phyloP scores from a whole-genome alignment of 208 protist species.

The Wallacemonas rigidus region DNA sequence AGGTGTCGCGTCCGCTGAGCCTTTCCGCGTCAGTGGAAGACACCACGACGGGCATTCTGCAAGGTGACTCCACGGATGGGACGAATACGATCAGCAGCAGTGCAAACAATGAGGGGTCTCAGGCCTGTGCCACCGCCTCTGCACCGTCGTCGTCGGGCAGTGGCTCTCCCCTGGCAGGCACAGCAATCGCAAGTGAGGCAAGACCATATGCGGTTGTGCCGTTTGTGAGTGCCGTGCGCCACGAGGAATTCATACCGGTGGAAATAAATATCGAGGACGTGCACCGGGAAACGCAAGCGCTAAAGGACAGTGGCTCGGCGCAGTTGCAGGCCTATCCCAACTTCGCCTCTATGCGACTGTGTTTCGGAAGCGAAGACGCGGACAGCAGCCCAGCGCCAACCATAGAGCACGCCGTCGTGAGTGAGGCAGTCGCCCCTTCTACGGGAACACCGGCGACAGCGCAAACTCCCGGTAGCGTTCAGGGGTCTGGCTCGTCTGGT shows the following conservation, averaged over 20 bases:
- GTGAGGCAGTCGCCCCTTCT: neutral
- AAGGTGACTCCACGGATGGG: neutral
- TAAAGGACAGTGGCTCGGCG: conserved; percentile 36
- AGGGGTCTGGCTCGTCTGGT: too few species aligned
- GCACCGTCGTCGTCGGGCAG: too few species aligned
- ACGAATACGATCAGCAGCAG: too few species aligned
- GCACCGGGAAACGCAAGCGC: conserved; percentile 14
- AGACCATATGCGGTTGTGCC: conserved; percentile 6
- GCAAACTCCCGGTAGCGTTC: too few species aligned
- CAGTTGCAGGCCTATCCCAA: conserved; percentile 63
- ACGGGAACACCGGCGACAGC: neutral
- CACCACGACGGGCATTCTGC: neutral
- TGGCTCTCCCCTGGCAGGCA: too few species aligned
- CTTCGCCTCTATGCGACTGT: conserved; percentile 47
- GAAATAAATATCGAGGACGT: conserved; percentile 40
- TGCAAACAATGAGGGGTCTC: too few species aligned
- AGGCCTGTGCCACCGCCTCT: too few species aligned
- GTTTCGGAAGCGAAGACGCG: conserved; percentile 25
- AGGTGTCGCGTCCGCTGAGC: conserved; percentile 19
- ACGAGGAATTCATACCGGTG: conserved; percentile 3
- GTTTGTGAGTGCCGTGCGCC: neutral
- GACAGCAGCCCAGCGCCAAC: neutral
- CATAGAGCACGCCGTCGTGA: neutral
- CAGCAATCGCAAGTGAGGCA: too few species aligned
- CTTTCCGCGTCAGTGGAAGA: conserved; percentile 7